Evolutionary conservation across 768 basidiomycete genomes (phyloP).

Genomic region (Amanita fuliginea): DNA sequence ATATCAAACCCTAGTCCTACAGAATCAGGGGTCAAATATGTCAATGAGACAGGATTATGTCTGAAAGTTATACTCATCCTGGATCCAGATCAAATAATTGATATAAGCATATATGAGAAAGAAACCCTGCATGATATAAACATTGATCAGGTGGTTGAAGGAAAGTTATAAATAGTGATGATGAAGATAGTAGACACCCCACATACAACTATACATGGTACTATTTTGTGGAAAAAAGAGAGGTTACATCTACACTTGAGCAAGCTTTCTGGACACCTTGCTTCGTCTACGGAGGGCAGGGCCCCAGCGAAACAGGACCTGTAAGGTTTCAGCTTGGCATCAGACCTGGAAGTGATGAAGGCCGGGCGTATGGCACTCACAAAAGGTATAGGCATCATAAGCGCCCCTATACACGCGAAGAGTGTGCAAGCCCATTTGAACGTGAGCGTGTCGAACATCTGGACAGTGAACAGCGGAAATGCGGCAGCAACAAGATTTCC

Average conservation of each 20-base stretch:
- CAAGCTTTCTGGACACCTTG: conserved; percentile 28
- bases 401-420: conserved; percentile 37
- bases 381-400: conserved; percentile 53
- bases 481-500: conserved; percentile 38
- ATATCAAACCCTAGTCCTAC: no score
- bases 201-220: no score
- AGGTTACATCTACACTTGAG: conserved; percentile 13
- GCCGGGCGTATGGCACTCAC: conserved; percentile 22
- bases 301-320: conserved; percentile 34
- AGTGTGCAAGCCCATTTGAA: conserved; percentile 53
- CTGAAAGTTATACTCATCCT: no score
- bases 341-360: background rate
- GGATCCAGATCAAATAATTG: no score
- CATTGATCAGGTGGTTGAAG: no score
- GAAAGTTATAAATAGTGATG: no score
- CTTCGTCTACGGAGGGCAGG: conserved; percentile 27
- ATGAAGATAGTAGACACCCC: no score
- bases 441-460: conserved; percentile 44
- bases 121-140: no score
- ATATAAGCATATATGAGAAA: no score
- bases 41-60: no score
- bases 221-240: no score
- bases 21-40: no score
- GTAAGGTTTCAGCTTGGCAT: background rate
- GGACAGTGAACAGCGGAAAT: conserved; percentile 54